Evolutionary conservation across 169 alveolate genomes (phyloP).

Genomic region (Plasmodium falciparum): DNA sequence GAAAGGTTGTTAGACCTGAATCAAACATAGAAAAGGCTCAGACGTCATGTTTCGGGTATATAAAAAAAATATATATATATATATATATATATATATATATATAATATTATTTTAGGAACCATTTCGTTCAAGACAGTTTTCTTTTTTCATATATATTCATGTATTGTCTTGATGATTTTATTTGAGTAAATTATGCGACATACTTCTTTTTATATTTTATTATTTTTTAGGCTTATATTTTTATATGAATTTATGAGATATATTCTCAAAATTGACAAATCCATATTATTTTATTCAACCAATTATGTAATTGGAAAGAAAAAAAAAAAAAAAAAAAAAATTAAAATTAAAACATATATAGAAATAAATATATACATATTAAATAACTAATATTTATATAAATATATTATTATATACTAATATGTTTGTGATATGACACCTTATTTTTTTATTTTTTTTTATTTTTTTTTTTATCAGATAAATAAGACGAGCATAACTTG

Average conservation of each 20-base stretch:
- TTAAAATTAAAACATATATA: background rate
- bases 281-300: conserved; percentile 68
- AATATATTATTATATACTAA: background rate
- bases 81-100: too few species aligned
- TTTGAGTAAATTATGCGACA: background rate
- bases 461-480: conserved; percentile 23
- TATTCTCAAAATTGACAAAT: conserved; percentile 21
- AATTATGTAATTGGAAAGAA: conserved; percentile 54
- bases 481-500: conserved; percentile 59
- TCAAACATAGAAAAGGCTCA: conserved; percentile 73
- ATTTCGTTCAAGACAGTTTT: background rate
- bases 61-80: too few species aligned
- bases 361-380: background rate
- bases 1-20: conserved; percentile 41
- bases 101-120: too few species aligned
- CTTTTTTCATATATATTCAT: too few species aligned
- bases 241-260: conserved; percentile 69
- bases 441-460: conserved; percentile 1
- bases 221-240: conserved; percentile 46
- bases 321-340: conserved; percentile 1
- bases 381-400: background rate
- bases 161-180: too few species aligned
- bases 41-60: conserved; percentile 77
- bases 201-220: background rate
- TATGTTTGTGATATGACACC: background rate